Evolutionary conservation across 2,329 filamentous ascomycete genomes (phyloP).

Genomic region (Aotearoamyces nothofagi): DNA sequence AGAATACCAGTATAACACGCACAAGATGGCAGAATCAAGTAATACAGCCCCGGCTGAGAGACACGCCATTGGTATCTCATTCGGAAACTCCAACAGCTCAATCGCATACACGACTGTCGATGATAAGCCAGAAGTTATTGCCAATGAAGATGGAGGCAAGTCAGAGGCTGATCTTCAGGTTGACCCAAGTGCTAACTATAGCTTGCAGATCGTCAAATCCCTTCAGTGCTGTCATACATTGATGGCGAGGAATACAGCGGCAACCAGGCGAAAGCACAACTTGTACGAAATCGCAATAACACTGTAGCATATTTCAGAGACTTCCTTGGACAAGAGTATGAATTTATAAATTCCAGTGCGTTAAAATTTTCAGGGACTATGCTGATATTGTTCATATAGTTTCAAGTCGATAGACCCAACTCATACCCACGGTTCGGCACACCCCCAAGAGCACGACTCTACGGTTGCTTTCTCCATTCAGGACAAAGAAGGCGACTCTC

Average conservation of each 20-base stretch:
- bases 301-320: slow-evolving; percentile 94
- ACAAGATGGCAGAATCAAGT: slow-evolving; percentile 16
- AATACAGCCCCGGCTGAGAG: slow-evolving; percentile 36
- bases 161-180: slow-evolving; percentile 9
- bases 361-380: slow-evolving; percentile 2
- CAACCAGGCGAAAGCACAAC: slow-evolving; percentile 84
- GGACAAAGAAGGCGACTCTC: slow-evolving; percentile 52
- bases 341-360: slow-evolving; percentile 6
- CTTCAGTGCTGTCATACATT: slow-evolving; percentile 85
- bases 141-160: slow-evolving; percentile 92
- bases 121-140: slow-evolving; percentile 93
- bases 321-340: slow-evolving; percentile 84
- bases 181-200: slow-evolving; percentile 1
- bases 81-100: slow-evolving; percentile 97
- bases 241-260: slow-evolving; percentile 95
- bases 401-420: slow-evolving; percentile 96
- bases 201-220: slow-evolving; percentile 77
- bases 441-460: slow-evolving; percentile 61
- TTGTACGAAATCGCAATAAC: slow-evolving; percentile 84
- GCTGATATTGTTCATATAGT: slow-evolving; percentile 24
- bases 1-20: slow-evolving; percentile 1
- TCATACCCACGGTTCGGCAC: slow-evolving; percentile 83
- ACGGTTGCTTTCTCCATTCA: slow-evolving; percentile 70
- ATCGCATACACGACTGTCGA: slow-evolving; percentile 89
- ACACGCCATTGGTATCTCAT: slow-evolving; percentile 83